Evolutionary conservation across 2,329 filamentous ascomycete species (phyloP).

Genomic region (Neonectria ditissima): DNA sequence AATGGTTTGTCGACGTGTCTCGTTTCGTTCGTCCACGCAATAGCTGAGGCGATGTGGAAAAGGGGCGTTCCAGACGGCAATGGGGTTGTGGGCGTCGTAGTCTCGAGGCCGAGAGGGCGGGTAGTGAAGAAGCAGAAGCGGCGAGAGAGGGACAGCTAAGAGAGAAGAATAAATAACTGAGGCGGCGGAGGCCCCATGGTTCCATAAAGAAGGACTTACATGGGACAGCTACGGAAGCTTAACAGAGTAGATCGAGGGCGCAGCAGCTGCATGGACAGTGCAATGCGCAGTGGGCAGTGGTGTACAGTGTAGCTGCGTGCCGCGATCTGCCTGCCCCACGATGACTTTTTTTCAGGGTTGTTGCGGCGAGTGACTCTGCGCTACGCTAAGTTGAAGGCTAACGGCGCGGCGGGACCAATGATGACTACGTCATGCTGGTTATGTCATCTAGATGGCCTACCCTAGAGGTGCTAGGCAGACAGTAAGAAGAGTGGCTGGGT

Average conservation of each 20-base stretch:
- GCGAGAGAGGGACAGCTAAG: slow-evolving; percentile 25
- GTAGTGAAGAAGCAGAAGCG: slow-evolving; percentile 1
- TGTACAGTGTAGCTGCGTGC: not conserved
- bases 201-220: slow-evolving; percentile 42
- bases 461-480: slow-evolving; percentile 4
- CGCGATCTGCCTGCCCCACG: slow-evolving; percentile 21
- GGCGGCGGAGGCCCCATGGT: slow-evolving; percentile 43
- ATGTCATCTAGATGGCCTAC: slow-evolving; percentile 17
- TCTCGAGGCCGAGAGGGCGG: slow-evolving; percentile 5
- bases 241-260: not conserved
- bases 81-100: slow-evolving; percentile 1
- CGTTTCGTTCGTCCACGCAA: not conserved
- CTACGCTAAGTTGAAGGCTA: not conserved
- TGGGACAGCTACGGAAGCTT: slow-evolving; percentile 2
- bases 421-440: slow-evolving; percentile 23
- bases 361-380: slow-evolving; percentile 32
- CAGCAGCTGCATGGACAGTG: slow-evolving; percentile 1
- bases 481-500: not conserved
- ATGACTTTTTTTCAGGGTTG: slow-evolving; percentile 26
- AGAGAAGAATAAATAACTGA: slow-evolving; percentile 32
- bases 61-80: not conserved
- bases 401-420: slow-evolving; percentile 16
- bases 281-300: not conserved
- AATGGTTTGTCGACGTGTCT: not conserved
- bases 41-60: not conserved